Evolutionary conservation across 2,329 filamentous ascomycete species (phyloP).

Genomic region (Xylogone sp.): DNA sequence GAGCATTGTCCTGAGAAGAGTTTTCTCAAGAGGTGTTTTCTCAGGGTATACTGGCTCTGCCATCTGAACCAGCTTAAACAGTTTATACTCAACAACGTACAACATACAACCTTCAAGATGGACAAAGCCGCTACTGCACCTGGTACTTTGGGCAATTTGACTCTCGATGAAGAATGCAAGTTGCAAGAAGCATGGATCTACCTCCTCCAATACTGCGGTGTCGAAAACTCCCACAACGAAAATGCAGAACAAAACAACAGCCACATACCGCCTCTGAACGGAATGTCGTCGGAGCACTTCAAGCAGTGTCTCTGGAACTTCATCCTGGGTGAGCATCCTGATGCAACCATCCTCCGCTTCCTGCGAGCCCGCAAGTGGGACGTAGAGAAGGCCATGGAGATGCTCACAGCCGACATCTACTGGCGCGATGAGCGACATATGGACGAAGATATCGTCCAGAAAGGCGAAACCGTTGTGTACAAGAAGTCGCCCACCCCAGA

Average conservation of each 20-base stretch:
- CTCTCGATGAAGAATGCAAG: constrained; percentile 17
- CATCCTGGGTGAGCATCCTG: constrained; percentile 32
- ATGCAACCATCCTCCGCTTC: constrained; percentile 36
- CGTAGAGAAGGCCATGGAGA: constrained; percentile 34
- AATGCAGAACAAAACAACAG: constrained; percentile 26
- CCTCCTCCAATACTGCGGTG: constrained; percentile 17
- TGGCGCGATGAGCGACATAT: constrained; percentile 33
- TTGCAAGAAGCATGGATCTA: constrained; percentile 22
- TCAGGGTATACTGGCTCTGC: too few relatives aligned
- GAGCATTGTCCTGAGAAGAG: too few relatives aligned
- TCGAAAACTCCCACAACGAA: constrained; percentile 15
- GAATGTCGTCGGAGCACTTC: constrained; percentile 35
- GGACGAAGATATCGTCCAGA: constrained; percentile 28
- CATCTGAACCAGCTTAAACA: not conserved
- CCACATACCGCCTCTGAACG: not conserved
- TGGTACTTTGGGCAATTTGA: constrained; percentile 18
- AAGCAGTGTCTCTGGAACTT: constrained; percentile 25
- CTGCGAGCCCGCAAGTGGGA: constrained; percentile 38
- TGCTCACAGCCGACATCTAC: constrained; percentile 34
- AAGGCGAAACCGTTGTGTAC: constrained; percentile 30
- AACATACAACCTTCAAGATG: not conserved
- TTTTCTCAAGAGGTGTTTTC: too few relatives aligned
- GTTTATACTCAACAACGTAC: not conserved
- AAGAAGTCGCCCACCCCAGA: constrained; percentile 17
- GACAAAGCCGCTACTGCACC: constrained; percentile 4